Percentiles rank a stretch among this genome's conserved stretches.
phyloP scores from a whole-genome alignment of 345 rosid species.

The Noccaea bulbosa region DNA sequence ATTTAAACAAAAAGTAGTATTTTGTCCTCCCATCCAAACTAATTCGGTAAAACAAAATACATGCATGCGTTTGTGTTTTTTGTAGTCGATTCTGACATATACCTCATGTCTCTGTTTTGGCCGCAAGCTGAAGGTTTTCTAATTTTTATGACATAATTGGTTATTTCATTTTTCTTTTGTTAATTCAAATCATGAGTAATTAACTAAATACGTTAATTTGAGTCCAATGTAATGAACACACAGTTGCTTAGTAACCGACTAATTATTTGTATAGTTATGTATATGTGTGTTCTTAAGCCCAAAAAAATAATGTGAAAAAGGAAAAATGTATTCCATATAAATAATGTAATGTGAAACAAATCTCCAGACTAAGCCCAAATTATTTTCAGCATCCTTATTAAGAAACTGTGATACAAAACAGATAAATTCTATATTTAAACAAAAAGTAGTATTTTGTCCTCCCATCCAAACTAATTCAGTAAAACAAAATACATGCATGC shows the following conservation, averaged over 20 bases:
- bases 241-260: not conserved
- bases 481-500: slow-evolving; percentile 10
- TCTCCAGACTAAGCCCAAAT: too few relatives aligned
- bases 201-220: too few relatives aligned
- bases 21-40: slow-evolving; percentile 25
- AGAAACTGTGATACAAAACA: not conserved
- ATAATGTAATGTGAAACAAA: too few relatives aligned
- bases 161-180: too few relatives aligned
- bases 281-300: too few relatives aligned
- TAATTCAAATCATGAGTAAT: too few relatives aligned
- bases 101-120: slow-evolving; percentile 6
- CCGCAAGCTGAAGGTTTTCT: slow-evolving; percentile 7
- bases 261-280: not conserved
- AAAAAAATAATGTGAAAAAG: too few relatives aligned
- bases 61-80: slow-evolving; percentile 1
- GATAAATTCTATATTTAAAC: not conserved
- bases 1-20: slow-evolving; percentile 20
- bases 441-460: slow-evolving; percentile 34
- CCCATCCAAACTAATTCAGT: slow-evolving; percentile 2
- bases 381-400: too few relatives aligned
- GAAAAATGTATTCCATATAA: rapidly evolving
- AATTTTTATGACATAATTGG: not conserved
- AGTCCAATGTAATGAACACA: not conserved
- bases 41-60: slow-evolving; percentile 4
- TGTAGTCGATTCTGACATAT: slow-evolving; percentile 9